Conservation (phyloP, 306 rosid species). For the Pterocarpus santalinus region DNA sequence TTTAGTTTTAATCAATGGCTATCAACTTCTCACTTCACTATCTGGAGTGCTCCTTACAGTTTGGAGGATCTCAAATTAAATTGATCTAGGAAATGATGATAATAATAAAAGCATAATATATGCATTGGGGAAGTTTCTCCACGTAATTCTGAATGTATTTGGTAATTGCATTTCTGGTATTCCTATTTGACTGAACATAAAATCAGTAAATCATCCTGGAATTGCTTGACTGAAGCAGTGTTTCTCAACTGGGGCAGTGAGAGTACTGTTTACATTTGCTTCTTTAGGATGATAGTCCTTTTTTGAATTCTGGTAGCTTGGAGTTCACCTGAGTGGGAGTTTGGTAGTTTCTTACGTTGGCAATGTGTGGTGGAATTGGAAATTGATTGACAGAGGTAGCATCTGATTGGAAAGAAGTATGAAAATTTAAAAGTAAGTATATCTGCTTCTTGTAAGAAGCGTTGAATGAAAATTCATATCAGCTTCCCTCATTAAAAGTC, state of each 20-base stretch:
- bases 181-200: constrained; percentile 1
- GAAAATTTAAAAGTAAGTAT: not conserved
- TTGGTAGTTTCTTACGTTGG: not conserved
- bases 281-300: constrained; percentile 13
- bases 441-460: not conserved
- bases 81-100: not conserved
- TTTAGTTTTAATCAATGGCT: constrained; percentile 5
- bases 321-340: constrained; percentile 1
- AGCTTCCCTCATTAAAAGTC: not conserved
- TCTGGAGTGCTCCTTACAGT: not conserved
- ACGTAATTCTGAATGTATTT: not conserved
- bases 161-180: not conserved
- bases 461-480: constrained; percentile 28
- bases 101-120: not conserved
- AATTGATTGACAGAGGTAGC: constrained; percentile 22
- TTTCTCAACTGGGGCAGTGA: not conserved
- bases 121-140: not conserved
- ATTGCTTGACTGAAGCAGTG: constrained; percentile 29
- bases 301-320: constrained; percentile 29
- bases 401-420: constrained; percentile 13
- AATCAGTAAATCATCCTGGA: constrained; percentile 16
- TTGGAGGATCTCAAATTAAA: constrained; percentile 5
- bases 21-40: not conserved
- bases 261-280: constrained; percentile 12
- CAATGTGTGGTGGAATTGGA: not conserved